These are phyloP conservation scores for Kodamaea kaohsiungensis DNA, from an alignment of 805 yeast genomes.

Conservation along the genomic window DNA sequence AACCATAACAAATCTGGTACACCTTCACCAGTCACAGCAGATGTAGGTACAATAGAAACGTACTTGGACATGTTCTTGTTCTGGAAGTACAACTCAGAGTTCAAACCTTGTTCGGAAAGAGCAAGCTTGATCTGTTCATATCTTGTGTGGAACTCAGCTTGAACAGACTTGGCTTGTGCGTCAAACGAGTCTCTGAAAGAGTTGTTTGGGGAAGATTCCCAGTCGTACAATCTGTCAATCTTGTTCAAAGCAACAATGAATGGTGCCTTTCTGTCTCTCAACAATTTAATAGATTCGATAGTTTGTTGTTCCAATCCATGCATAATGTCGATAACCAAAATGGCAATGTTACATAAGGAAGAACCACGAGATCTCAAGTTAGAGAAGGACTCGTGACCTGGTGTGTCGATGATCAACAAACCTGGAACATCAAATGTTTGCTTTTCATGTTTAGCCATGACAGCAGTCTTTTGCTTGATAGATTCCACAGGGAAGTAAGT, in stretches of 20 bases:
- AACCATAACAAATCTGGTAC: conserved; percentile 98
- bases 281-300: conserved; percentile 84
- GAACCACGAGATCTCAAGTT: conserved; percentile 99
- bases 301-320: conserved; percentile 99
- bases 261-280: conserved; percentile 97
- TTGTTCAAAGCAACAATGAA: conserved; percentile 96
- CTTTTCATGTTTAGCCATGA: conserved; percentile 84
- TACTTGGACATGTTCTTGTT: conserved; percentile 91
- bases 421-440: conserved; percentile 95
- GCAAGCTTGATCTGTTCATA: conserved; percentile 83
- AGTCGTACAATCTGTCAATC: conserved; percentile 95
- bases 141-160: conserved; percentile 89
- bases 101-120: conserved; percentile 96
- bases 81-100: conserved; percentile 94
- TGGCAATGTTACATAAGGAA: conserved; percentile 97
- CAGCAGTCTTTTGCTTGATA: conserved; percentile 85
- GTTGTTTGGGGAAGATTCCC: conserved; percentile 89
- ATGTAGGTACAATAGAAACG: conserved; percentile 96
- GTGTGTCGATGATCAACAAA: conserved; percentile 93
- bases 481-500: conserved; percentile 98
- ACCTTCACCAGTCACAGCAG: conserved; percentile 99
- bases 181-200: conserved; percentile 93
- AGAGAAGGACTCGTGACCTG: conserved; percentile 99
- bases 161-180: conserved; percentile 80
- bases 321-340: conserved; percentile 97